Percentiles rank a stretch among this genome's conserved stretches.
Conservation (phyloP, 495 filamentous ascomycete genomes). For the Lasiosphaeria miniovina region DNA sequence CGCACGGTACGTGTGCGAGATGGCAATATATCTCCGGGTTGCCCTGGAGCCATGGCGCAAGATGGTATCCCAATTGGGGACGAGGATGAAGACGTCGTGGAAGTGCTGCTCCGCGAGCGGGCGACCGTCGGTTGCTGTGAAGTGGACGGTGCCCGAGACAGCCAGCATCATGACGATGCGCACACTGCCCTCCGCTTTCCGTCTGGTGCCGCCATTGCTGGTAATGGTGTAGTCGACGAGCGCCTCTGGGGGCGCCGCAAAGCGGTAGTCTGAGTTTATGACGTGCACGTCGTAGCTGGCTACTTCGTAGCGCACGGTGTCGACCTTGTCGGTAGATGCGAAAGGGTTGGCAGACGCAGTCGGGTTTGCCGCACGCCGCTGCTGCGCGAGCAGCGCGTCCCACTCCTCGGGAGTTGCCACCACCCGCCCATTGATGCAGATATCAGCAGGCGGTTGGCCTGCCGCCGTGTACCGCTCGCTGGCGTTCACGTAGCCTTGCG, state of each 20-base stretch:
- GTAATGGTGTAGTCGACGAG: slow-evolving; percentile 17
- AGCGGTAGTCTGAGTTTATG: slow-evolving; percentile 61
- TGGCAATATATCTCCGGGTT: slow-evolving; percentile 61
- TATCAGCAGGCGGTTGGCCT: slow-evolving; percentile 37
- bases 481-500: slow-evolving; percentile 35
- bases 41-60: slow-evolving; percentile 31
- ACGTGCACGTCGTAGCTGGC: slow-evolving; percentile 70
- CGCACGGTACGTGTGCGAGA: slow-evolving; percentile 68
- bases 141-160: slow-evolving; percentile 60
- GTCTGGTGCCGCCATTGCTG: not conserved
- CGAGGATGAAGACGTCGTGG: slow-evolving; percentile 71
- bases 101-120: slow-evolving; percentile 56
- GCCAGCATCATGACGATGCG: slow-evolving; percentile 68
- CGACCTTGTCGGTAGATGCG: not conserved
- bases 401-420: slow-evolving; percentile 35
- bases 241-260: slow-evolving; percentile 32
- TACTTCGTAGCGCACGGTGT: slow-evolving; percentile 50
- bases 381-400: slow-evolving; percentile 37
- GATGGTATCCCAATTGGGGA: slow-evolving; percentile 65
- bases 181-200: slow-evolving; percentile 25
- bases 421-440: slow-evolving; percentile 44
- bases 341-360: slow-evolving; percentile 1
- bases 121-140: slow-evolving; percentile 36
- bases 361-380: slow-evolving; percentile 22
- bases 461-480: slow-evolving; percentile 32